Evolutionary conservation across 495 filamentous ascomycete genomes (phyloP).

Genomic region (Pyrenopolyporus hunteri): DNA sequence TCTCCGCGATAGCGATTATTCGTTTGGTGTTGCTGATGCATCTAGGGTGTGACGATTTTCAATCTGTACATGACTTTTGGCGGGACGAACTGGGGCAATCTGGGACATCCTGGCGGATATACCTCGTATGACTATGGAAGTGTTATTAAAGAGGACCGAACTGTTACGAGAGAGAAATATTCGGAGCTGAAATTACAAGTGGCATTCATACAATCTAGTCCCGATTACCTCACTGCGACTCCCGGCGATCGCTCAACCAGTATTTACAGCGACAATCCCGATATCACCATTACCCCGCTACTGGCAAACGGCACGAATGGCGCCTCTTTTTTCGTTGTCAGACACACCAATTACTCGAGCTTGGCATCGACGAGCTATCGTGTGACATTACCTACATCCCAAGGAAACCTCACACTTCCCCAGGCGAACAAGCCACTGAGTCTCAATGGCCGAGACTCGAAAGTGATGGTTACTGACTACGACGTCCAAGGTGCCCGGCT

Average conservation of each 20-base stretch:
- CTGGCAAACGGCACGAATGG: conserved; percentile 51
- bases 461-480: conserved; percentile 76
- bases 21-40: conserved; percentile 19
- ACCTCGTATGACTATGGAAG: conserved; percentile 78
- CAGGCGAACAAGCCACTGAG: conserved; percentile 66
- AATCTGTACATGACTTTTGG: conserved; percentile 62
- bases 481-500: conserved; percentile 66
- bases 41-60: conserved; percentile 41
- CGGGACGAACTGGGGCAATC: conserved; percentile 86
- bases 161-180: conserved; percentile 76
- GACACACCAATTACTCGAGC: conserved; percentile 67
- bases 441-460: conserved; percentile 75
- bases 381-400: conserved; percentile 64
- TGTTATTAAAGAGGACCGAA: conserved; percentile 66
- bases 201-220: conserved; percentile 73
- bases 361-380: conserved; percentile 63
- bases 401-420: conserved; percentile 66
- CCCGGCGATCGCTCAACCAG: conserved; percentile 48
- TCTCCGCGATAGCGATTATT: not conserved
- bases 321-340: conserved; percentile 67
- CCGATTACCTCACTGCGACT: conserved; percentile 65
- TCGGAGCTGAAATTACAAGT: conserved; percentile 76
- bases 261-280: conserved; percentile 54
- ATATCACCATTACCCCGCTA: conserved; percentile 65
- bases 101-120: conserved; percentile 74